Base-by-base conservation (phyloP, 2,329 filamentous ascomycete genomes). In the Colletotrichum sublineola region DNA sequence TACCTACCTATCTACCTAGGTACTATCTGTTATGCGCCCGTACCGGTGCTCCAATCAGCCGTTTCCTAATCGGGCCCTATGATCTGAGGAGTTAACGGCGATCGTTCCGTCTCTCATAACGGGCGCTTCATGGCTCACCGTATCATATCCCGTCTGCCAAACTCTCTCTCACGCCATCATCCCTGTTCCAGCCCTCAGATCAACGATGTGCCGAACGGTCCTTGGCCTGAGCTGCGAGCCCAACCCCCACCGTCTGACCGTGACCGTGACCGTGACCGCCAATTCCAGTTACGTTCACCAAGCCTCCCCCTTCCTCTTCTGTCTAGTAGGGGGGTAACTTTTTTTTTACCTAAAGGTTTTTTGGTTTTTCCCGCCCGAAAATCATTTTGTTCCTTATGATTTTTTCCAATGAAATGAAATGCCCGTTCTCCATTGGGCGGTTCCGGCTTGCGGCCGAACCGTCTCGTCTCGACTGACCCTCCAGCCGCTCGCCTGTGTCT, bases 131-230 rank as follows among this genome's bases (percentile, higher is more conserved):
- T 11, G 46, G 4, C 60, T 31, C 40, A 12, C n/a, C 4, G 18
- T 44, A 6, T 12, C 20, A 7, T 14, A 74, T 80, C 84, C 48
- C 84, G 84, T 55, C 83, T 84, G 2, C 85, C 90, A 55, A 88
- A 89, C 71, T 89, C 87, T 5, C 88, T 90, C 88, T 1, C 88
- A 63, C 88, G 0, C 83, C 44, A n/a, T n/a, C 90, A 48, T 88
- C 87, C 0, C 88, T 3, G 85, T 90, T 56, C 88, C 53, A 63
- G 33, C 60, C 62, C 42, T 44, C 53, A 66, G 44, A 50, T 36
- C 53, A 67, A 65, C 44, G n/a, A 64, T 55, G 56, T 55, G 58
- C 66, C 60, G 69, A 42, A 72, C 58, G 55, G 69, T 50, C 60
- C 52, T n/a, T 69, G 55, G 66, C 60, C 66, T 60, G 46, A 60